Evolutionary conservation across 805 yeast species (phyloP).

Genomic region (Wickerhamiella azymoides): DNA sequence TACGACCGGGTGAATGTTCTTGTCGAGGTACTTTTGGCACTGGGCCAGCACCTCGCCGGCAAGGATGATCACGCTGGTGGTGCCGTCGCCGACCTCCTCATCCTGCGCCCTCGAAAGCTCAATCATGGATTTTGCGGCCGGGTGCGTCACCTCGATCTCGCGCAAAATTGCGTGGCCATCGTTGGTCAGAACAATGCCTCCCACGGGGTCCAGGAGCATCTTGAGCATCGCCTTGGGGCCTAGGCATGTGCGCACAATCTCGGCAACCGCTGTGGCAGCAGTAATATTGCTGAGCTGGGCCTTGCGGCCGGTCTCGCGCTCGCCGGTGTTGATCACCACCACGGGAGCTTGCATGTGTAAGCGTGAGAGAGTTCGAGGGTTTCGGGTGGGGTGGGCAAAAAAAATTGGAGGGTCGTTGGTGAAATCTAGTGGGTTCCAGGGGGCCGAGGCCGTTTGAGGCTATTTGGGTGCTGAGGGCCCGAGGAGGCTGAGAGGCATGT

Average conservation of each 20-base stretch:
- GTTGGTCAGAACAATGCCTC: slow-evolving; percentile 87
- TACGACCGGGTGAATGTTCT: slow-evolving; percentile 92
- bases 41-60: slow-evolving; percentile 97
- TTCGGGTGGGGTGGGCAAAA: background rate
- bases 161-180: slow-evolving; percentile 98
- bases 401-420: no score
- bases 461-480: no score
- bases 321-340: slow-evolving; percentile 70
- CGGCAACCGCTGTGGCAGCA: slow-evolving; percentile 99
- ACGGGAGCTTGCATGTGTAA: slow-evolving; percentile 65
- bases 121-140: slow-evolving; percentile 98
- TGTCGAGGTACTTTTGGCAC: slow-evolving; percentile 80
- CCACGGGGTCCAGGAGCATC: slow-evolving; percentile 91
- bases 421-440: no score
- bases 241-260: slow-evolving; percentile 90
- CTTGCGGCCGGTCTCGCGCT: slow-evolving; percentile 90
- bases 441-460: no score
- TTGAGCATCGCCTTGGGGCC: slow-evolving; percentile 99
- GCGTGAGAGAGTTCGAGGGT: background rate
- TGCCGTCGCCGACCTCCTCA: slow-evolving; percentile 98
- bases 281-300: slow-evolving; percentile 95
- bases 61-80: slow-evolving; percentile 89
- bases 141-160: slow-evolving; percentile 90
- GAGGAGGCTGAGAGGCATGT: no score
- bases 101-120: slow-evolving; percentile 95